phyloP scores from a whole-genome alignment of 2,329 filamentous ascomycete species.

The Pezicula carpinea region DNA sequence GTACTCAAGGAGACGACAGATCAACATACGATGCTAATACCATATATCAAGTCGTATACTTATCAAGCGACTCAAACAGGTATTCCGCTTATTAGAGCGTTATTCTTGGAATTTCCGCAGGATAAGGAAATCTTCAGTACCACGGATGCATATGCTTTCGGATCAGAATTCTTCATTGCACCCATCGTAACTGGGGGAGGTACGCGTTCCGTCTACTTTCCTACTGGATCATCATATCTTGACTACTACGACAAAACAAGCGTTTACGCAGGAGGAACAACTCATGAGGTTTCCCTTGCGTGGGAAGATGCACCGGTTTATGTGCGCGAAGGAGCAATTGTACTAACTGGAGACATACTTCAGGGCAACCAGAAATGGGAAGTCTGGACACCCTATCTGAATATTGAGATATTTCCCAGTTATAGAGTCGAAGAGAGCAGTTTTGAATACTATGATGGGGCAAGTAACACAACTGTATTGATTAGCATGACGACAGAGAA shows the following conservation, averaged over 20 bases:
- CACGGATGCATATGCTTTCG: constrained; percentile 30
- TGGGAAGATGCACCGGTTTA: constrained; percentile 28
- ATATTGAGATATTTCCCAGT: constrained; percentile 29
- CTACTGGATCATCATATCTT: constrained; percentile 24
- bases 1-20: constrained; percentile 28
- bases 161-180: constrained; percentile 29
- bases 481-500: constrained; percentile 1
- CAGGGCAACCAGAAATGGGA: constrained; percentile 32
- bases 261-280: constrained; percentile 22
- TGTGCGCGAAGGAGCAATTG: constrained; percentile 29
- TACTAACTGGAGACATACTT: constrained; percentile 29
- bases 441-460: constrained; percentile 18
- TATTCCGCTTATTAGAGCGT: constrained; percentile 29
- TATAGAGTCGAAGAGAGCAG: constrained; percentile 20
- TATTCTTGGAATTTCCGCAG: constrained; percentile 29
- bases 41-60: constrained; percentile 30
- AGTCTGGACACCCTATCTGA: constrained; percentile 26
- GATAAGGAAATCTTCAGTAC: constrained; percentile 23
- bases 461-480: constrained; percentile 1
- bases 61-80: constrained; percentile 26
- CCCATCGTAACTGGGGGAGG: constrained; percentile 27
- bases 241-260: constrained; percentile 29
- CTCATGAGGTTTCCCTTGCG: constrained; percentile 10
- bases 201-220: constrained; percentile 29
- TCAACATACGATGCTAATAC: constrained; percentile 28